These are phyloP conservation scores for Gloeostereum incarnatum DNA, from an alignment of 768 basidiomycete genomes.

Conservation along the genomic window DNA sequence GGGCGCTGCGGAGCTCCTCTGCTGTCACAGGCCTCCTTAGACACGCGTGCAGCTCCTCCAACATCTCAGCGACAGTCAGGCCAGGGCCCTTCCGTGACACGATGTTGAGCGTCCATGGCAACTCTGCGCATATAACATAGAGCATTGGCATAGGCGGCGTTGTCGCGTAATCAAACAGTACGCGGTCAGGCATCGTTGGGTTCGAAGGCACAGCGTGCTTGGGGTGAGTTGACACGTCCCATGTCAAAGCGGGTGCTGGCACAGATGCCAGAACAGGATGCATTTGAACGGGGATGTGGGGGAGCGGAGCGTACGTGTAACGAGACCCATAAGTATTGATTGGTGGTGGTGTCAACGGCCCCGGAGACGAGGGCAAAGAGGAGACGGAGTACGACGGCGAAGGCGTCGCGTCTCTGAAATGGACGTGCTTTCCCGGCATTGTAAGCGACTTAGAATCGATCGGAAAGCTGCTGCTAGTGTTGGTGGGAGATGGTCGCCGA, in stretches of 20 bases:
- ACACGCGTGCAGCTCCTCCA: constrained; percentile 3
- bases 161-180: constrained; percentile 4
- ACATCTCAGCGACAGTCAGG: constrained; percentile 8
- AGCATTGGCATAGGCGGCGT: constrained; percentile 4
- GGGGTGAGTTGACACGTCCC: constrained; percentile 10
- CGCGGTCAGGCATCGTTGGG: neutral
- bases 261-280: constrained; percentile 4
- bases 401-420: constrained; percentile 9
- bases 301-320: neutral
- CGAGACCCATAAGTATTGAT: constrained; percentile 3
- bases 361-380: constrained; percentile 12
- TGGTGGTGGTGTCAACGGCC: constrained; percentile 10
- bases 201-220: constrained; percentile 2
- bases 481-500: neutral
- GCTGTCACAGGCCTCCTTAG: neutral
- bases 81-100: neutral
- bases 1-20: neutral
- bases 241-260: constrained; percentile 4
- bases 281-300: constrained; percentile 5
- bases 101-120: constrained; percentile 4
- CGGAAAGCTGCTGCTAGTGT: neutral
- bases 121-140: neutral
- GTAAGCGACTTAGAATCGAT: neutral
- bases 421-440: constrained; percentile 8
- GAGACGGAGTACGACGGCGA: constrained; percentile 10